Conservation (phyloP, 345 rosid genomes). For the Theobroma cacao region DNA sequence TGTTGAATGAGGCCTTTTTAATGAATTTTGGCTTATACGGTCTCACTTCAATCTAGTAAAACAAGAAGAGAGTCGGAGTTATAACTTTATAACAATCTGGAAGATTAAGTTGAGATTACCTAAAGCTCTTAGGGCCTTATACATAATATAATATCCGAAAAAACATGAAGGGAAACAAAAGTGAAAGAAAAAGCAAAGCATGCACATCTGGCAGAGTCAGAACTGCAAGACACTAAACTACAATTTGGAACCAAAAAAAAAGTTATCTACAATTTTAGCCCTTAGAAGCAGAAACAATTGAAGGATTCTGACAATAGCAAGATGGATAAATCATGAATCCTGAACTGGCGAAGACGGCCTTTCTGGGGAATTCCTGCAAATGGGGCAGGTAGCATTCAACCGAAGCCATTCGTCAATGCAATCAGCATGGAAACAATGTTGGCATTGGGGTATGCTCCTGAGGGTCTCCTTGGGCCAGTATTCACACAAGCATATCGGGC, state of each 20-base stretch:
- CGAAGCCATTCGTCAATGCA: conserved; percentile 76
- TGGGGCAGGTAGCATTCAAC: conserved; percentile 54
- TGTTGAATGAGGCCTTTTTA: background rate
- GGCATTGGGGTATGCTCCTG: conserved; percentile 56
- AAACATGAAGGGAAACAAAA: too few relatives aligned
- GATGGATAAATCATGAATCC: background rate
- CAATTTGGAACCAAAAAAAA: background rate
- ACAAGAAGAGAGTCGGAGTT: too few relatives aligned
- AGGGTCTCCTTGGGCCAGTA: conserved; percentile 48
- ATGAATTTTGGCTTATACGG: too few relatives aligned
- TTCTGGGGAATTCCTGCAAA: conserved; percentile 56
- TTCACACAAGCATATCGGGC: conserved; percentile 65
- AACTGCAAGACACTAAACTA: background rate
- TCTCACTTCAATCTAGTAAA: too few relatives aligned
- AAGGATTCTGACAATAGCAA: background rate
- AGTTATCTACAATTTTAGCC: background rate
- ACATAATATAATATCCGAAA: background rate
- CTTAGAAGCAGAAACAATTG: background rate
- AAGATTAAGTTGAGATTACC: background rate
- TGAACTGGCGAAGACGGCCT: background rate
- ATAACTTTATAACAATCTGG: too few relatives aligned
- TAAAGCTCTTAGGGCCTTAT: background rate
- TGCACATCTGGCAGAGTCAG: background rate
- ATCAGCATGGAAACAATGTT: conserved; percentile 62
- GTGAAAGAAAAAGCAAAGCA: too few relatives aligned